These are phyloP conservation scores for Plantago coronopus DNA, from an alignment of 305 asterid genomes.

Conservation along the genomic window DNA sequence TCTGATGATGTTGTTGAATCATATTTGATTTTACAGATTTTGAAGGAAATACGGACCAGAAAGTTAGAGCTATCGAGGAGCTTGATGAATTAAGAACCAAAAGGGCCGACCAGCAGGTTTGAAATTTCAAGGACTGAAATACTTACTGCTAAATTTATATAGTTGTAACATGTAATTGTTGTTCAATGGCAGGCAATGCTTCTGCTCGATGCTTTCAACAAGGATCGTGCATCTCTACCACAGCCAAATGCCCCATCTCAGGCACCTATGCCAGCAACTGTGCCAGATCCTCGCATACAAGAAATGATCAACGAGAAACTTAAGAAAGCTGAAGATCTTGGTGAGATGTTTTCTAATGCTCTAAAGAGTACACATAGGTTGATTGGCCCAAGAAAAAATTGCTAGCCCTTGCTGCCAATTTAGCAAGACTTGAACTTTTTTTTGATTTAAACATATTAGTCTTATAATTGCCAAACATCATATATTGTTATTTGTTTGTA, in stretches of 20 bases:
- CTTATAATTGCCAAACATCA: background rate
- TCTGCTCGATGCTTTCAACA: conserved; percentile 97
- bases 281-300: conserved; percentile 77
- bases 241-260: conserved; percentile 65
- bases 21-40: conserved; percentile 44
- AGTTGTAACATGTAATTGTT: conserved; percentile 1
- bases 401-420: background rate
- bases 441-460: background rate
- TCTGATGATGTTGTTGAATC: conserved; percentile 16
- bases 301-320: conserved; percentile 83
- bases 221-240: conserved; percentile 84
- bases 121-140: background rate
- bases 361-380: conserved; percentile 1
- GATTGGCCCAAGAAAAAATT: background rate
- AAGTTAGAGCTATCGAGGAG: conserved; percentile 74
- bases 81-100: conserved; percentile 70
- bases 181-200: conserved; percentile 61
- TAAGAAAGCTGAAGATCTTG: conserved; percentile 88
- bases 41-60: conserved; percentile 83
- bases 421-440: background rate
- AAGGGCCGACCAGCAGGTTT: conserved; percentile 89
- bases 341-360: conserved; percentile 34
- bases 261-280: conserved; percentile 57
- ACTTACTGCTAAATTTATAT: background rate
- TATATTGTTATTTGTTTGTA: background rate